Evolutionary conservation across 1,284 basidiomycete genomes (phyloP).

Genomic region (Irpex sp.): DNA sequence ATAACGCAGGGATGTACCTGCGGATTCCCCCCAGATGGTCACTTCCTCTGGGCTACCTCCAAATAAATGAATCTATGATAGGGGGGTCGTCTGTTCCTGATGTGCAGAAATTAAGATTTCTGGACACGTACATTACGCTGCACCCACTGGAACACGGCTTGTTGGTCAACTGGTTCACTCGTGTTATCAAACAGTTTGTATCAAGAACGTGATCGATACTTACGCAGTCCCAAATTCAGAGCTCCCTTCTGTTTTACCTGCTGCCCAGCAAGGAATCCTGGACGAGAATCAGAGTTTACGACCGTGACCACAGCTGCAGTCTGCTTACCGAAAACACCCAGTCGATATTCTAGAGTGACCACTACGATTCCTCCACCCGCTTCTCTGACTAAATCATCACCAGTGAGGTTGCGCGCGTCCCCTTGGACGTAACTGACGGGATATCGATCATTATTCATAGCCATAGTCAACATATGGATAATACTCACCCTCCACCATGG

Average conservation of each 20-base stretch:
- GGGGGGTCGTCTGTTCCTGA: neutral
- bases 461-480: neutral
- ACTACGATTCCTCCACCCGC: neutral
- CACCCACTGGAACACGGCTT: neutral
- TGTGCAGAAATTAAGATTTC: neutral
- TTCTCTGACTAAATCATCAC: neutral
- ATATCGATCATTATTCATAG: neutral
- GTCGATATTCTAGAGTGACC: neutral
- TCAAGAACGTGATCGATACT: neutral
- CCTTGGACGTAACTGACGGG: neutral
- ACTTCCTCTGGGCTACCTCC: neutral
- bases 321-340: neutral
- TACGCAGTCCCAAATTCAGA: neutral
- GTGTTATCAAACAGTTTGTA: neutral
- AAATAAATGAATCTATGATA: neutral
- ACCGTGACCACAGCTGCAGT: neutral
- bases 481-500: neutral
- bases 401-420: neutral
- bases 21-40: neutral
- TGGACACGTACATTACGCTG: neutral
- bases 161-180: neutral
- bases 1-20: neutral
- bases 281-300: neutral
- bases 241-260: neutral
- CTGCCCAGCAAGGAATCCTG: neutral